A percentile compares a stretch with the other conserved stretches of the same genome.
Conservation (phyloP, 306 rosid genomes). For the Cucumis melo region DNA sequence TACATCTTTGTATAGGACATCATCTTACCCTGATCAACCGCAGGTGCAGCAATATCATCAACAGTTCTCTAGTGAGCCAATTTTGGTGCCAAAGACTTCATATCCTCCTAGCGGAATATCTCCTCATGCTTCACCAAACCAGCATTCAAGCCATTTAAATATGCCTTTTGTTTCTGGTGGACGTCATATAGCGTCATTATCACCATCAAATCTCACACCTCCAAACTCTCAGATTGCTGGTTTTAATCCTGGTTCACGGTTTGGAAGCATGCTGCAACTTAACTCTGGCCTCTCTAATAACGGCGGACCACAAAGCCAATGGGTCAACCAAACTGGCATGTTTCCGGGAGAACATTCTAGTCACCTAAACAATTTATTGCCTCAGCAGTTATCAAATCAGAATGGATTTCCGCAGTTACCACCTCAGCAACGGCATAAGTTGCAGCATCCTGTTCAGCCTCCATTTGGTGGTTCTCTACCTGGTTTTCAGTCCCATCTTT, state of each 20-base stretch:
- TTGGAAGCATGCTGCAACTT: conserved; percentile 39
- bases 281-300: conserved; percentile 23
- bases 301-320: conserved; percentile 32
- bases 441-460: conserved; percentile 40
- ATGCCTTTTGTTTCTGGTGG: conserved; percentile 40
- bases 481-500: conserved; percentile 36
- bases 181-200: conserved; percentile 23
- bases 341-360: conserved; percentile 44
- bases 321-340: conserved; percentile 34
- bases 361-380: conserved; percentile 31
- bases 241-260: conserved; percentile 31
- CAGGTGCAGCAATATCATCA: conserved; percentile 49
- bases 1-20: conserved; percentile 59
- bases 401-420: conserved; percentile 44
- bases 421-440: conserved; percentile 38
- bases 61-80: conserved; percentile 53
- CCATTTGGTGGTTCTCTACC: conserved; percentile 34
- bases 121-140: conserved; percentile 46
- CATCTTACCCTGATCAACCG: conserved; percentile 84
- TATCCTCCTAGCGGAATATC: conserved; percentile 35
- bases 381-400: conserved; percentile 41
- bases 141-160: conserved; percentile 31
- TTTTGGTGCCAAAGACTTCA: conserved; percentile 44
- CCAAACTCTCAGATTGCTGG: conserved; percentile 39
- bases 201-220: conserved; percentile 40